A percentile compares a stretch with the other conserved stretches of the same genome.
Evolutionary conservation across 2,329 filamentous ascomycete genomes (phyloP).

Genomic region (Hypoxylon sp.): DNA sequence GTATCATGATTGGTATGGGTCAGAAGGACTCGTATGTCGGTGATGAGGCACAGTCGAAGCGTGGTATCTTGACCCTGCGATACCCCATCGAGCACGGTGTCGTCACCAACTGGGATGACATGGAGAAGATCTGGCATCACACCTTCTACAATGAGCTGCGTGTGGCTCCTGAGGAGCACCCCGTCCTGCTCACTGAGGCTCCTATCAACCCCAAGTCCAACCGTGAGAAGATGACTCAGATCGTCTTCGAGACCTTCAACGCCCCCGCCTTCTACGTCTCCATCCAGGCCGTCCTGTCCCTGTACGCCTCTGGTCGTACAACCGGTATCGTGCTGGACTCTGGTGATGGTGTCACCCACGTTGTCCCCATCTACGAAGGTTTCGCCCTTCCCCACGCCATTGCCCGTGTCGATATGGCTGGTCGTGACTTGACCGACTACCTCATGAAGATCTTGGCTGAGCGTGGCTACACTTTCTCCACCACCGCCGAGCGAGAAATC

Average conservation of each 20-base stretch:
- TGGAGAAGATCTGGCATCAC: constrained; percentile 99
- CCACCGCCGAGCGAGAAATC: constrained; percentile 99
- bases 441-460: constrained; percentile 99
- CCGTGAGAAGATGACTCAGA: constrained; percentile 99
- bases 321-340: constrained; percentile 99
- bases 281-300: constrained; percentile 98
- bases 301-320: constrained; percentile 99
- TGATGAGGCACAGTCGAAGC: constrained; percentile 99
- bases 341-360: constrained; percentile 99
- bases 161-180: constrained; percentile 99
- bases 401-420: constrained; percentile 99
- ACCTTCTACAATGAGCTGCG: constrained; percentile 99
- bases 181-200: constrained; percentile 97
- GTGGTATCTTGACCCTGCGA: constrained; percentile 99
- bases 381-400: constrained; percentile 99
- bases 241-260: constrained; percentile 99
- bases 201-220: constrained; percentile 99
- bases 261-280: constrained; percentile 99
- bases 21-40: constrained; percentile 99
- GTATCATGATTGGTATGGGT: constrained; percentile 99
- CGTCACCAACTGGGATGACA: constrained; percentile 99
- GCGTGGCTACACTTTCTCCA: constrained; percentile 99
- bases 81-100: constrained; percentile 99
- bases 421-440: constrained; percentile 99
- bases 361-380: constrained; percentile 99